Evolutionary conservation across 495 filamentous ascomycete species (phyloP), one percentile per base, ranked within the genome.

Genomic region (Xylaria grammica): DNA sequence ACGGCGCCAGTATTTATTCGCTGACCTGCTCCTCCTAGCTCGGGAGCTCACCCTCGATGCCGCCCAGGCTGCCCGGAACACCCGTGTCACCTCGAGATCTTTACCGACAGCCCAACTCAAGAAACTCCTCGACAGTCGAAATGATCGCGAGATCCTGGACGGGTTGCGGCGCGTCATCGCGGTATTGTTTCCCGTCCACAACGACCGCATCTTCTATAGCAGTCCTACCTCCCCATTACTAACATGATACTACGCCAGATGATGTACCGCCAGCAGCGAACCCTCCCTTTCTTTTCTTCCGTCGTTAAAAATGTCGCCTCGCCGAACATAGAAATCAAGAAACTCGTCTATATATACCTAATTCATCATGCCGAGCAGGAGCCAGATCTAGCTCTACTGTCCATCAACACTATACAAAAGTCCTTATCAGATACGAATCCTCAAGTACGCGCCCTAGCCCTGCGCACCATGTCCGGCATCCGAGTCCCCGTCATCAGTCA

Each of bases 321-420:
- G 36, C 87, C 94, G 29, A 94, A 89, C 68, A 82, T 97, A 71
- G 93, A 96, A 74, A 91, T 97, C 70, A 96, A 97, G 78, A 98
- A 97, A 73, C 86, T 99, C 50, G 95, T 99, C 61, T 97, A 98
- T 82, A 96, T 97, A 73, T 97, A 96, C 75, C 87, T 99, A 62
- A 88, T 97, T 64, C 90, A 93, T 72, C 92, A 98, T 86, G 94
- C 95, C 71, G 95, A 97, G 74, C 86, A 90, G 45, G 94, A 97
- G 67, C 95, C 94, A 38, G 95, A 99, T 75, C 90, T 97, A 30
- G 94, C 96, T 50, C 84, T 99, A 10, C 84, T 99, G 20, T 96
- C 94, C 44, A 97, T 99, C 82, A 99, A 99, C 77, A 94, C 94
- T 13, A 97, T 99, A 68, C 95, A 98, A 74, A 97, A 97, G 75